These are phyloP conservation scores for Pulveroboletus sp. DNA, from an alignment of 768 basidiomycete genomes.

Conservation along the genomic window DNA sequence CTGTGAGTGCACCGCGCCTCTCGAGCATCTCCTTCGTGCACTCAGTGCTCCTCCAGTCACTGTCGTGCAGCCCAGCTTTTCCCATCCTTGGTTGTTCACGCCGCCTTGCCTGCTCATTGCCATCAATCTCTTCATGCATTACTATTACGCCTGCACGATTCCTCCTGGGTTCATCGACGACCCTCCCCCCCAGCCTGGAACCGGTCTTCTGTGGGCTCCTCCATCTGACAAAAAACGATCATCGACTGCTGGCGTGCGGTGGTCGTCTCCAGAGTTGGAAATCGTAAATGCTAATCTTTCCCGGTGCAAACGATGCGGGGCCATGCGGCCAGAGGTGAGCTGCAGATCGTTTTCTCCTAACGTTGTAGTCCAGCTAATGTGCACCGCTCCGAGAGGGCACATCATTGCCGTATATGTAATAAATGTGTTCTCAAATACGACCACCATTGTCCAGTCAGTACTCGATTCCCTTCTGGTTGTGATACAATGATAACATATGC, in stretches of 20 bases:
- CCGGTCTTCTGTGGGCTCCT: constrained; percentile 56
- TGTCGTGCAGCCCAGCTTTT: constrained; percentile 65
- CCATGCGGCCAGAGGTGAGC: constrained; percentile 74
- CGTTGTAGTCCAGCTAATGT: constrained; percentile 11
- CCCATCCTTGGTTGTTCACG: constrained; percentile 53
- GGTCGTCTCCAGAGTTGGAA: constrained; percentile 43
- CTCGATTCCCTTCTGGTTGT: constrained; percentile 2
- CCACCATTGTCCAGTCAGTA: constrained; percentile 84
- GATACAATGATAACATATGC: background rate
- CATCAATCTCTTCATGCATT: constrained; percentile 73
- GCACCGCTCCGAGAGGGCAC: constrained; percentile 61
- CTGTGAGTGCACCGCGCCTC: constrained; percentile 54
- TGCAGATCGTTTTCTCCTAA: background rate
- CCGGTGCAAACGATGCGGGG: constrained; percentile 65
- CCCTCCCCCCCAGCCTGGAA: constrained; percentile 38
- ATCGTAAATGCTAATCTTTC: constrained; percentile 54
- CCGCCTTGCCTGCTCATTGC: constrained; percentile 75
- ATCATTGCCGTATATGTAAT: constrained; percentile 91
- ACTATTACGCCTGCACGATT: constrained; percentile 80
- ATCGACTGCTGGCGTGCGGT: constrained; percentile 41
- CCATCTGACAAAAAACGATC: constrained; percentile 11
- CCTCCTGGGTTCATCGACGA: constrained; percentile 78
- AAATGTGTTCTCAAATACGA: constrained; percentile 87
- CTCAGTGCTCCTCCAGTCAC: constrained; percentile 52
- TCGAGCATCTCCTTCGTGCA: background rate